Evolutionary conservation across 2,329 filamentous ascomycete species (phyloP).

Genomic region (Trichoderma sp.): DNA sequence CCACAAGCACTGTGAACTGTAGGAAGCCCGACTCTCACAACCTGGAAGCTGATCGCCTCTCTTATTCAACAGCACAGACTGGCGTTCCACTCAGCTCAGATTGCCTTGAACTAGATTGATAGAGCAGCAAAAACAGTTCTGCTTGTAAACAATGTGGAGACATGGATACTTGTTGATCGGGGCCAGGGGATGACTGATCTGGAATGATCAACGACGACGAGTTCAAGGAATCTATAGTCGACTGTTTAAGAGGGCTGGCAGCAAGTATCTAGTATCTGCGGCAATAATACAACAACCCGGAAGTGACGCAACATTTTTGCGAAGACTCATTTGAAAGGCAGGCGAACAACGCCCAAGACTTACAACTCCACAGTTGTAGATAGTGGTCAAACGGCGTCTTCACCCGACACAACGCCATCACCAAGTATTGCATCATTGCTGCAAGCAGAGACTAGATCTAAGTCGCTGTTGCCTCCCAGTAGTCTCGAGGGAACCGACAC

Average conservation of each 20-base stretch:
- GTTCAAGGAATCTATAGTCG: conserved; percentile 7
- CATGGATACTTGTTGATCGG: conserved; percentile 1
- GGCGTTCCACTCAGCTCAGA: not conserved
- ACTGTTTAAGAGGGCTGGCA: not conserved
- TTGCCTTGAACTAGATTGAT: not conserved
- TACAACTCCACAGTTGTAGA: not conserved
- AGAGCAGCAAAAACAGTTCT: not conserved
- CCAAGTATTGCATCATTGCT: not conserved
- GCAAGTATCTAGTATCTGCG: not conserved
- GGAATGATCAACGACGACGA: conserved; percentile 3
- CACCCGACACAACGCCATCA: not conserved
- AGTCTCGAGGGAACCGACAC: not conserved
- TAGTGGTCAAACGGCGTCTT: not conserved
- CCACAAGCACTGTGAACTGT: not conserved
- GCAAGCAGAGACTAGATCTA: not conserved
- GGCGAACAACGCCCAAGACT: not conserved
- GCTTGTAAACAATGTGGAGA: not conserved
- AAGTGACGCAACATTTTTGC: not conserved
- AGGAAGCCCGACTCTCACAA: not conserved
- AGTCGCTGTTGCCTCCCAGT: not conserved
- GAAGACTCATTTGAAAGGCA: not conserved
- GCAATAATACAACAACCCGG: not conserved
- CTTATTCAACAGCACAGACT: not conserved
- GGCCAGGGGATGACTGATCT: conserved; percentile 15
- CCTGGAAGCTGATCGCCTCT: not conserved